A percentile compares a stretch with the other conserved stretches of the same genome.
These are phyloP conservation scores for Acanthamoeba lenticulata DNA, from an alignment of 208 protist genomes.

Conservation along the genomic window DNA sequence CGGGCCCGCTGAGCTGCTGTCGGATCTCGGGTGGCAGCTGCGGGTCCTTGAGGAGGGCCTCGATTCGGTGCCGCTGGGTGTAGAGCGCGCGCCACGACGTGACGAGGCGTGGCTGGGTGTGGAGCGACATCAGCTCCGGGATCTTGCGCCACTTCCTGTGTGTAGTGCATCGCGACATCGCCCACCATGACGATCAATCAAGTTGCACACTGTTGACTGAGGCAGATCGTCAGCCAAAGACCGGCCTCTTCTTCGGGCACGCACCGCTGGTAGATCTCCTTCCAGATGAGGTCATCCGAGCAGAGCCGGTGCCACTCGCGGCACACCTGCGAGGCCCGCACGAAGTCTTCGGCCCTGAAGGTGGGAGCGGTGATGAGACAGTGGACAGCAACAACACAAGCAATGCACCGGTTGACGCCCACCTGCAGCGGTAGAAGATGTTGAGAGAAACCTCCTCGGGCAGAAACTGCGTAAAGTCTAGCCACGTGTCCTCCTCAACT, in stretches of 20 bases:
- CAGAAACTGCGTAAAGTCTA: neutral
- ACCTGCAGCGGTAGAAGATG: conserved; percentile 26
- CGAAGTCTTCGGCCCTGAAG: neutral
- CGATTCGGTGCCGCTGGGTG: neutral
- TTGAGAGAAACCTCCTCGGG: conserved; percentile 1
- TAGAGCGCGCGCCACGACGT: neutral
- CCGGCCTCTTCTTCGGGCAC: too few species aligned
- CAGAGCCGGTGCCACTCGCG: neutral
- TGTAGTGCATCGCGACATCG: neutral
- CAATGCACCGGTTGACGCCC: neutral
- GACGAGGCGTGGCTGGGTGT: neutral
- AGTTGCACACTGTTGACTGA: too few species aligned
- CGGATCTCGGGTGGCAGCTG: neutral
- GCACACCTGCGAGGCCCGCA: neutral
- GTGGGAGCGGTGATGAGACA: neutral
- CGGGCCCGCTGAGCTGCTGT: neutral
- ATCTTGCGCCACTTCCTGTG: neutral
- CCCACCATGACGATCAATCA: neutral
- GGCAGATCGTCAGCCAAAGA: too few species aligned
- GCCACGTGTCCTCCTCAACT: neutral
- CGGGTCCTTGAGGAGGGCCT: neutral
- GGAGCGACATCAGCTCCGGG: neutral
- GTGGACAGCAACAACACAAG: neutral
- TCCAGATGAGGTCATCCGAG: neutral
- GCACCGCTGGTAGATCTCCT: neutral